phyloP scores from a whole-genome alignment of 2,329 filamentous ascomycete species.

The Cryphonectria parasitica region DNA sequence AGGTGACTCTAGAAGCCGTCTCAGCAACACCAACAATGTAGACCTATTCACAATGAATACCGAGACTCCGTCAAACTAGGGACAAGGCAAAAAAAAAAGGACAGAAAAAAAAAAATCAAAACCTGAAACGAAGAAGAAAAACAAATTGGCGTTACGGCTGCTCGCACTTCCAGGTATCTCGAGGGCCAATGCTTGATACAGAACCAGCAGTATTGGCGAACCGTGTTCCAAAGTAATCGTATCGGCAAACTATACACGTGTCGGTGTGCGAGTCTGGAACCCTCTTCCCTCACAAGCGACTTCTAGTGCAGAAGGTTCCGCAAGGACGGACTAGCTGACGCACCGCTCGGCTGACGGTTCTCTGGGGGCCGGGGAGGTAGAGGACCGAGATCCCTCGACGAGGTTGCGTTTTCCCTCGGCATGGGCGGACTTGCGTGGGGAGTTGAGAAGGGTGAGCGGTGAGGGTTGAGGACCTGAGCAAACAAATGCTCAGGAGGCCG shows the following conservation, averaged over 20 bases:
- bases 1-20: constrained; percentile 8
- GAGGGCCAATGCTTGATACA: not conserved
- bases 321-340: constrained; percentile 76
- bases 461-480: constrained; percentile 41
- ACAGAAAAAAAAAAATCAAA: not conserved
- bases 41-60: not conserved
- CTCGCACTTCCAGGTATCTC: not conserved
- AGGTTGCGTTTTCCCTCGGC: constrained; percentile 43
- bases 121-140: not conserved
- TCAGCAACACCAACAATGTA: not conserved
- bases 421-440: constrained; percentile 52
- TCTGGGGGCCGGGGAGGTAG: constrained; percentile 43
- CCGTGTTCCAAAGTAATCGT: not conserved
- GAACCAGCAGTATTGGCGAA: not conserved
- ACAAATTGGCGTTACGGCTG: not conserved
- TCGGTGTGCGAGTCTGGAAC: not conserved
- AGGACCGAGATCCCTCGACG: constrained; percentile 38
- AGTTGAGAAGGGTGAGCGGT: constrained; percentile 43
- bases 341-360: constrained; percentile 60
- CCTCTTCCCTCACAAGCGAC: not conserved
- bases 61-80: not conserved
- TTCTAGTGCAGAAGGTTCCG: constrained; percentile 70
- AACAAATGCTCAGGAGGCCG: constrained; percentile 49
- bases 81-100: no score
- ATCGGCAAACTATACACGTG: not conserved